Conservation (phyloP, 139 green algal species). For the Pseudopediastrum boryanum region DNA sequence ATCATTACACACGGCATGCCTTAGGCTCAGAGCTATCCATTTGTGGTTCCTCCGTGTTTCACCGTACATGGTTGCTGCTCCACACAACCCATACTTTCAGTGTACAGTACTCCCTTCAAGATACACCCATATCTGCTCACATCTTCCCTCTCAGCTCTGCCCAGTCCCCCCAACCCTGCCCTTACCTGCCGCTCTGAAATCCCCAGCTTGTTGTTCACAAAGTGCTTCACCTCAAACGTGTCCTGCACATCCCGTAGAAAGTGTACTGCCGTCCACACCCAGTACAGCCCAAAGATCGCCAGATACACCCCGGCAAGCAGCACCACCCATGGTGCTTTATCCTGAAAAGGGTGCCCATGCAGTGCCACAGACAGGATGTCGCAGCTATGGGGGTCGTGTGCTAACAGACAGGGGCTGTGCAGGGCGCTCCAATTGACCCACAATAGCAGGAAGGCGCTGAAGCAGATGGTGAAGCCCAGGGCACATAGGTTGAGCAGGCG, state of each 20-base stretch:
- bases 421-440: slow-evolving; percentile 84
- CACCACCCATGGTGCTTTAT: not conserved
- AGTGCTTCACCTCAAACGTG: slow-evolving; percentile 68
- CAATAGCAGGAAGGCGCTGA: slow-evolving; percentile 88
- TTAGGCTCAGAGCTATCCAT: too few relatives aligned
- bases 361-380: slow-evolving; percentile 69
- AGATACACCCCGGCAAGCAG: slow-evolving; percentile 77
- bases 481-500: slow-evolving; percentile 85
- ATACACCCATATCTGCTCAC: not conserved
- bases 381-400: slow-evolving; percentile 57
- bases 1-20: too few relatives aligned
- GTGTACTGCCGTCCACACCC: slow-evolving; percentile 59
- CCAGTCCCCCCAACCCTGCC: not conserved
- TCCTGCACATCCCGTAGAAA: slow-evolving; percentile 58
- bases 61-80: too few relatives aligned
- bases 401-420: slow-evolving; percentile 42
- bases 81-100: too few relatives aligned
- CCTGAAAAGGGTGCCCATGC: slow-evolving; percentile 29
- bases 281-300: slow-evolving; percentile 62
- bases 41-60: too few relatives aligned
- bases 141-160: not conserved
- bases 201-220: slow-evolving; percentile 74
- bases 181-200: slow-evolving; percentile 69
- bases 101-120: too few relatives aligned
- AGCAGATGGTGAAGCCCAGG: slow-evolving; percentile 90